Conservation (phyloP, 2,329 filamentous ascomycete species). For the Colletotrichum graminicola region DNA sequence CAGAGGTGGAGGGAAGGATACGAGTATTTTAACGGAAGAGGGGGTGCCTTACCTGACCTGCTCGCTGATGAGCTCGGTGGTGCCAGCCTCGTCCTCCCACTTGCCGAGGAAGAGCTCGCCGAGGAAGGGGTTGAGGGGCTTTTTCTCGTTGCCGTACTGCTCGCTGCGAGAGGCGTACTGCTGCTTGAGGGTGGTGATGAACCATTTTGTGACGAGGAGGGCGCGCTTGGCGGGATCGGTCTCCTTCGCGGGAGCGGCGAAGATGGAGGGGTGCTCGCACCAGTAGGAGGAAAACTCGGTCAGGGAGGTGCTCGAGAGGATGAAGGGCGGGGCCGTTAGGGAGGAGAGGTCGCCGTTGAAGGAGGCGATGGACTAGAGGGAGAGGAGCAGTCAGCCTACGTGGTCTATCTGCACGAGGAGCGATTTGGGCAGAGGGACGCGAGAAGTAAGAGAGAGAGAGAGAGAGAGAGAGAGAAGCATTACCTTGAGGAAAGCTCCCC, state of each 20-base stretch:
- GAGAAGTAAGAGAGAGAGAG: not conserved
- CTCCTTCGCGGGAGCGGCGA: conserved; percentile 86
- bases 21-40: not conserved
- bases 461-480: not conserved
- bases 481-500: conserved; percentile 41
- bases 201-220: conserved; percentile 94
- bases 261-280: conserved; percentile 81
- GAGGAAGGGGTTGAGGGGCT: conserved; percentile 95
- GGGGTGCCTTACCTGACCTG: conserved; percentile 77
- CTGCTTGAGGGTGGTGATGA: conserved; percentile 91
- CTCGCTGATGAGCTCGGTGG: conserved; percentile 89
- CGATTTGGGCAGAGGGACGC: too few relatives aligned
- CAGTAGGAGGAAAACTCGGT: conserved; percentile 88
- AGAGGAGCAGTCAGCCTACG: not conserved
- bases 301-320: conserved; percentile 81
- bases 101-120: conserved; percentile 93
- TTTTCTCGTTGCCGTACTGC: conserved; percentile 90
- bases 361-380: conserved; percentile 75
- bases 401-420: not conserved
- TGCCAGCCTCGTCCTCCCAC: conserved; percentile 86
- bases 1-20: not conserved
- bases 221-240: conserved; percentile 84
- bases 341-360: conserved; percentile 87
- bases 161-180: conserved; percentile 83
- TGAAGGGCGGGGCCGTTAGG: conserved; percentile 85